Base-by-base conservation (phyloP, 306 rosid genomes). In the Ormosia semicastrata region DNA sequence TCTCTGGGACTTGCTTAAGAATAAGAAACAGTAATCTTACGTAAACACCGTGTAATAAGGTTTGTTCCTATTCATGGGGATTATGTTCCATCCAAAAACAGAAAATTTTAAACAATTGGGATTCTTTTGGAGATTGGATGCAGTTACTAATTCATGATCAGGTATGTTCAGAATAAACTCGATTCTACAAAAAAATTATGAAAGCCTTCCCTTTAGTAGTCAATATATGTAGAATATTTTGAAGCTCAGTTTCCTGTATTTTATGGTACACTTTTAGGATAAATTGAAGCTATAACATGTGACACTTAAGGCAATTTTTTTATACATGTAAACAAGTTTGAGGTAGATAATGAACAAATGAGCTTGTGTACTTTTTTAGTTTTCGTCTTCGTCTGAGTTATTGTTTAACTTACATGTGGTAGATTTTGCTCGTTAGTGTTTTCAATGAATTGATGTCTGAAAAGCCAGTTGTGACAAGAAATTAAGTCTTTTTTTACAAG, bases 391-490 rank as follows among this genome's bases (percentile, higher is more conserved):
- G 36, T 43, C 15, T 47, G 53, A 67, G 37, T 67, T 78, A 71
- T 40, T 63, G 46, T 66, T 71, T 52, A 29, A 44, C 34, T 56
- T 73, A 57, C 24, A 52, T 1, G 11, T 53, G 75, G 47, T 62
- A 3, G 11, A 34, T 80, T 53, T 74, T 75, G 29, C 12, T 59
- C 24, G 32, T 13, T 36, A 10, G 53, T 46, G 50, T 77, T 75
- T 63, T 44, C n/a, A 15, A 17, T 37, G 64, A 50, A 40, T 66
- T 68, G 85, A 41, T 67, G 68, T 43, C 58, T 78, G 41, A 73
- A 68, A 15, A 41, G 30, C 62, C 58, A 10, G 54, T 33, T 53
- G 24, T 65, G 66, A 9, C 13, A 9, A 24, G 50, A 36, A 70
- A 36, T 32, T 24, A 13, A 41, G 49, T 37, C 70, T 44, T 57